phyloP scores from a whole-genome alignment of 2,329 filamentous ascomycete genomes.

The Microcera coccophila region DNA sequence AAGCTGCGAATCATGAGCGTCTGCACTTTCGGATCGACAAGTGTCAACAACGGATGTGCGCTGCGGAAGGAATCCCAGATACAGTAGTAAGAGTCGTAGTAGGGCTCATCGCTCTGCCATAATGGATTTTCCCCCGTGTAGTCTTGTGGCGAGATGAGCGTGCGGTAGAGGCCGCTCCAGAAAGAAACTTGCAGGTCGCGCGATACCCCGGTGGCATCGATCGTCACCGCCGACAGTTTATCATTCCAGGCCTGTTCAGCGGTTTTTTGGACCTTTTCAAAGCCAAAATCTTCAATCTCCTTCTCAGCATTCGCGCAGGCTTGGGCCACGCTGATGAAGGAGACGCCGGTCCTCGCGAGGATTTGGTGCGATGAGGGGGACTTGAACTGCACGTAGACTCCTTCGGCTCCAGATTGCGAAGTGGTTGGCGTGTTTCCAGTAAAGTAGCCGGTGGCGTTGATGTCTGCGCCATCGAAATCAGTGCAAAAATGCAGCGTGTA shows the following conservation, averaged over 20 bases:
- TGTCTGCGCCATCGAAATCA: background rate
- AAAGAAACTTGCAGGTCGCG: background rate
- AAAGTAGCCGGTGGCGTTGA: too few species aligned
- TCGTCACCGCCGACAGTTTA: background rate
- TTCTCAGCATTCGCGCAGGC: background rate
- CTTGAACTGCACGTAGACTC: too few species aligned
- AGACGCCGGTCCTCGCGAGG: background rate
- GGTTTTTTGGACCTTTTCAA: background rate
- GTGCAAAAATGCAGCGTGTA: background rate
- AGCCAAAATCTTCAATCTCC: background rate
- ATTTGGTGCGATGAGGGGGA: too few species aligned
- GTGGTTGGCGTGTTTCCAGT: too few species aligned
- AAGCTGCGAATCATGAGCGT: constrained; percentile 48
- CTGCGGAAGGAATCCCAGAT: too few species aligned
- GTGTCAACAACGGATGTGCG: constrained; percentile 65
- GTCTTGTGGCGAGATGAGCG: background rate
- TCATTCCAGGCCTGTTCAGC: background rate
- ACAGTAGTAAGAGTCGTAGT: constrained; percentile 59
- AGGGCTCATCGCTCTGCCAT: constrained; percentile 53
- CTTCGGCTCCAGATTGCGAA: too few species aligned
- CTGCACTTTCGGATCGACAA: constrained; percentile 65
- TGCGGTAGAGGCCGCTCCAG: background rate
- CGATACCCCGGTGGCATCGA: background rate
- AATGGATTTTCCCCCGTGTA: constrained; percentile 50
- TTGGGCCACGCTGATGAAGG: background rate